Percentiles rank a stretch among this genome's conserved stretches.
Conservation (phyloP, 2,329 filamentous ascomycete species). For the Zarea fungicola region DNA sequence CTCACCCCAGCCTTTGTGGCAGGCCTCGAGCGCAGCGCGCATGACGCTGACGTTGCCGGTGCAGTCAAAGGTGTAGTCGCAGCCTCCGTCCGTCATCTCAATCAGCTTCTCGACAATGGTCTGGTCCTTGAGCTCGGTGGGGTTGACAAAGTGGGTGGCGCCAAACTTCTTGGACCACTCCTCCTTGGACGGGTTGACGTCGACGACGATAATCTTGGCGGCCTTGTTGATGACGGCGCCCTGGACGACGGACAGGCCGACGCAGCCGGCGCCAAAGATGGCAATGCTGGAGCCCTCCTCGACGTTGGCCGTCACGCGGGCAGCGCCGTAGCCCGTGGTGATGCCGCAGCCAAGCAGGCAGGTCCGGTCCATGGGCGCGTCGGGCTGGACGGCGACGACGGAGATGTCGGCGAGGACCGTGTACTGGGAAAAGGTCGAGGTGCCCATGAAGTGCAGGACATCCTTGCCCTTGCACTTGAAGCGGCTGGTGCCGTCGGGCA, state of each 20-base stretch:
- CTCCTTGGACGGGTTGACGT: conserved; percentile 85
- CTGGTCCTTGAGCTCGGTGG: conserved; percentile 69
- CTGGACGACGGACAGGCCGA: conserved; percentile 92
- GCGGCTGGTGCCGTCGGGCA: conserved; percentile 93
- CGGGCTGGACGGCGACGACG: conserved; percentile 83
- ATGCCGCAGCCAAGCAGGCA: conserved; percentile 97
- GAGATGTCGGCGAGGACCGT: conserved; percentile 98
- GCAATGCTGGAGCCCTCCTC: conserved; percentile 87
- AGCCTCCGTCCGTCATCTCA: conserved; percentile 96
- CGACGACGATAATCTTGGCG: conserved; percentile 66
- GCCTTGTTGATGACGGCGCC: conserved; percentile 83
- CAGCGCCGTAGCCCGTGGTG: conserved; percentile 96
- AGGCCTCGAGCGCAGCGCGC: conserved; percentile 91
- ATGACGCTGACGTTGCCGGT: conserved; percentile 96
- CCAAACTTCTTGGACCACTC: conserved; percentile 92
- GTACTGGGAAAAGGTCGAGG: conserved; percentile 97
- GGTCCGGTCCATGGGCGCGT: conserved; percentile 92
- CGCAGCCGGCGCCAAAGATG: conserved; percentile 92
- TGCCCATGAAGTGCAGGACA: conserved; percentile 98
- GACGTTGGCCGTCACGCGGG: conserved; percentile 85
- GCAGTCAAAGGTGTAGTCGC: conserved; percentile 99
- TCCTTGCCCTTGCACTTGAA: conserved; percentile 95
- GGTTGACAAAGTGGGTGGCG: conserved; percentile 95
- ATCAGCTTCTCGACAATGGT: conserved; percentile 87
- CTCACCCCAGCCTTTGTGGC: conserved; percentile 99